Percentiles rank a stretch among this genome's conserved stretches.
Evolutionary conservation across 2,329 filamentous ascomycete genomes (phyloP).

Genomic region (Neonectria neomacrospora): DNA sequence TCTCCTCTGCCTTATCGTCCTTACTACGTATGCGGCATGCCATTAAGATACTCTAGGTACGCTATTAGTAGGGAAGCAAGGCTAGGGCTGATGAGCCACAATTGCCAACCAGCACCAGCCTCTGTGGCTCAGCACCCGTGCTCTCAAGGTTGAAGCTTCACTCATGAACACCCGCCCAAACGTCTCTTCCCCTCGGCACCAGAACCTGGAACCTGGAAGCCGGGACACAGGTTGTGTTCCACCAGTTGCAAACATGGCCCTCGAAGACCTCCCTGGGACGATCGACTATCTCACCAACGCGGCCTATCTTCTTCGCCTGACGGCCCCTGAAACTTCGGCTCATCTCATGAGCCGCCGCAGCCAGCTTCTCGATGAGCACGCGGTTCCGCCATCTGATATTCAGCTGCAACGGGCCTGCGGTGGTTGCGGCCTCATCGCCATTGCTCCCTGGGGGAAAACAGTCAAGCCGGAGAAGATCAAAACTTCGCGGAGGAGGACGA

Average conservation of each 20-base stretch:
- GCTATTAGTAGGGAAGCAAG: background rate
- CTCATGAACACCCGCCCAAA: background rate
- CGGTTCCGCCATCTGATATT: constrained; percentile 56
- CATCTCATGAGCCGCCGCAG: constrained; percentile 67
- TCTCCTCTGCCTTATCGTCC: background rate
- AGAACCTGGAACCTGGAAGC: background rate
- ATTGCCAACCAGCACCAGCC: background rate
- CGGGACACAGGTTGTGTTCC: background rate
- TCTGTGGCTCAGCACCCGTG: constrained; percentile 17
- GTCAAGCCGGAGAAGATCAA: constrained; percentile 52
- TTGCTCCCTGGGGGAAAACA: constrained; percentile 59
- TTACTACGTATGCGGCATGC: no score
- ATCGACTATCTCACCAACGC: constrained; percentile 66
- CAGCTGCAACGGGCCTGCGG: constrained; percentile 67
- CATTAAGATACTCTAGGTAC: no score
- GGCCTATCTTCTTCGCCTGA: constrained; percentile 64
- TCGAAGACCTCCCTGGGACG: constrained; percentile 42
- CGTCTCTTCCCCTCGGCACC: constrained; percentile 5
- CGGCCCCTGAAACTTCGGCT: constrained; percentile 67
- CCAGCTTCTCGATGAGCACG: constrained; percentile 60
- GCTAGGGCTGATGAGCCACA: constrained; percentile 16
- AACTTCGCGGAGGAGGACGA: constrained; percentile 20
- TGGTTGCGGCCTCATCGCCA: constrained; percentile 70
- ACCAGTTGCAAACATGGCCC: constrained; percentile 32
- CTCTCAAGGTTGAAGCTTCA: constrained; percentile 26